Evolutionary conservation across 306 rosid genomes (phyloP), one percentile per base, ranked within the genome.

Genomic region (Styphnolobium japonicum): DNA sequence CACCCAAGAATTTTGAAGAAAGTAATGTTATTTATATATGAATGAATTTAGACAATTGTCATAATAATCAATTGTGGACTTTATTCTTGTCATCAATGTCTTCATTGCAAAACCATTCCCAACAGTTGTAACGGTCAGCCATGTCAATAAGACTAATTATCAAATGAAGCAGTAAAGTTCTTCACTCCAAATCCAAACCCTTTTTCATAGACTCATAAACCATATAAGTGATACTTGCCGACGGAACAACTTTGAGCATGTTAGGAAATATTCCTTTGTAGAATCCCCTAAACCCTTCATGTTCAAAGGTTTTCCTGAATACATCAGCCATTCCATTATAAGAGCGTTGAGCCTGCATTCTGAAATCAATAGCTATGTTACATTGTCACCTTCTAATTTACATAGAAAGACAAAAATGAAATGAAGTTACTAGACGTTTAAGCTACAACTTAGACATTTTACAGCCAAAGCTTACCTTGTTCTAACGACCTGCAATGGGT

Each of bases 211-310:
- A 62, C 82, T 92, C 98, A 77, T 92, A 95, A 75, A 92, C 98
- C 92, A 95, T 42, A 67, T 95, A 95, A 33, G 98, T 92, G 85
- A 95, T 91, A 76, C 98, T 95, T 79, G 98, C 98, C 0, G 97
- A 89, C 1, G 98, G 98, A 39, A 95, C 98, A 53, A 95, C 98
- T 89, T 95, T 95, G 73, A 95, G 97, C 67, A 95, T 78, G 85
- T 90, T 92, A 15, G 98, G 98, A 81, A 95, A 86, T 71, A 95
- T 72, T 80, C 98, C 98, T 84, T 95, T 95, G 90, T 91, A 95
- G 89, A 95, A 92, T 58, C 98, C 98, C 82, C 90, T 57, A 18
- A 67, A 69, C 37, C 98, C 98, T 84, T 95, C 98, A 45, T 39
- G 81, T 80, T 87, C 23, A 71, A 91, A 40, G 61, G 98, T 95